phyloP scores from a whole-genome alignment of 2,329 filamentous ascomycete genomes.

The Ophiostoma australiae region DNA sequence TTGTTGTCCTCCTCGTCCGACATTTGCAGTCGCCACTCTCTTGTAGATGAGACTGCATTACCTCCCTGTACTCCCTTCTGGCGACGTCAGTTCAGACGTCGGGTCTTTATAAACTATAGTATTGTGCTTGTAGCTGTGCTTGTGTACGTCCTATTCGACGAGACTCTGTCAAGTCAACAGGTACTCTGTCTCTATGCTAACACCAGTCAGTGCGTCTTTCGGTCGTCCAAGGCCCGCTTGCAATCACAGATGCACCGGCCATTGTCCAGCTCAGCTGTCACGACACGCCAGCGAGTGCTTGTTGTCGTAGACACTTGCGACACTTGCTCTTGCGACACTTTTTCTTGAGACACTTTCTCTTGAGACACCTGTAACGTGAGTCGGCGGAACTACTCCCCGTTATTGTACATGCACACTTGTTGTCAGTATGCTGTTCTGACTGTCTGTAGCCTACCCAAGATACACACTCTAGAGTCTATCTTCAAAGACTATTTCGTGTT shows the following conservation, averaged over 20 bases:
- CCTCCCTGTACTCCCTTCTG: not conserved
- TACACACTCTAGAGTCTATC: not conserved
- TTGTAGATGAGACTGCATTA: not conserved
- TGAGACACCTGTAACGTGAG: conserved; percentile 12
- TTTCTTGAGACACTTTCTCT: too few species aligned
- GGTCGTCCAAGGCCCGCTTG: conserved; percentile 5
- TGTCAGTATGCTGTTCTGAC: not conserved
- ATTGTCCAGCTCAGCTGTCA: conserved; percentile 26
- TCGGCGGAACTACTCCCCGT: conserved; percentile 25
- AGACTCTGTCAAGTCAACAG: not conserved
- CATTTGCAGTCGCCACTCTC: not conserved
- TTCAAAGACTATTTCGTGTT: not conserved
- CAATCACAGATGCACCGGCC: conserved; percentile 27
- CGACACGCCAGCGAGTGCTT: conserved; percentile 30
- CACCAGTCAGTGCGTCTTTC: conserved; percentile 1
- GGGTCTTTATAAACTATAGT: conserved; percentile 3
- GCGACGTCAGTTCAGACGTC: not conserved
- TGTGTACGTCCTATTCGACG: not conserved
- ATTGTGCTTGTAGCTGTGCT: not conserved
- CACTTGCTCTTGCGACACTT: not conserved
- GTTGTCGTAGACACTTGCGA: conserved; percentile 24
- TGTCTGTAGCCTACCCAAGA: not conserved
- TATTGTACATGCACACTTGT: conserved; percentile 5
- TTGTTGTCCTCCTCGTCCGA: not conserved
- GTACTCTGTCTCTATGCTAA: not conserved